Evolutionary conservation across 768 basidiomycete species (phyloP).

Genomic region (Podaxis carcinomalis): DNA sequence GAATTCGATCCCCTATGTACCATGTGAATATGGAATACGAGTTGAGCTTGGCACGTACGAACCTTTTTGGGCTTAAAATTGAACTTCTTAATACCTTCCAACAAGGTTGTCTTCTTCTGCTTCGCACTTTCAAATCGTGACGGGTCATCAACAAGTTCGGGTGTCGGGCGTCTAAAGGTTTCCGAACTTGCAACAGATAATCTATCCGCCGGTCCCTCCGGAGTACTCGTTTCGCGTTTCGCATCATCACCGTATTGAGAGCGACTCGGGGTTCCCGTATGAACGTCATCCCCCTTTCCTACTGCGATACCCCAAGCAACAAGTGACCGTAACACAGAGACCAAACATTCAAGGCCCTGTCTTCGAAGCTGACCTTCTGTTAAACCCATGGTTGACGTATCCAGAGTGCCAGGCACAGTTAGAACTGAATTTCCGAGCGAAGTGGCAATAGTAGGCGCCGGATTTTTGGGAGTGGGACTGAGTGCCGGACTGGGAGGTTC

Average conservation of each 20-base stretch:
- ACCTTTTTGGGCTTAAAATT: conserved; percentile 98
- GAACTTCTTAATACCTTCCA: conserved; percentile 96
- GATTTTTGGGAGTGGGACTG: conserved; percentile 50
- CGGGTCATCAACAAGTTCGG: conserved; percentile 86
- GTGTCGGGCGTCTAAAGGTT: conserved; percentile 61
- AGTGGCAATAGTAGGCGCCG: background rate
- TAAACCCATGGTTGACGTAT: conserved; percentile 61
- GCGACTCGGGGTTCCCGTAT: conserved; percentile 33
- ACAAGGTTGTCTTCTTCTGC: conserved; percentile 89
- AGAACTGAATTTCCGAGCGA: conserved; percentile 65
- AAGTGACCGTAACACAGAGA: conserved; percentile 81
- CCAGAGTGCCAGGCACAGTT: conserved; percentile 60
- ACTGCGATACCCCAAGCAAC: conserved; percentile 83
- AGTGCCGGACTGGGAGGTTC: conserved; percentile 63
- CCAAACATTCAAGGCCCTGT: conserved; percentile 94
- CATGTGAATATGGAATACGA: conserved; percentile 5
- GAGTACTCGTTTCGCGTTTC: conserved; percentile 44
- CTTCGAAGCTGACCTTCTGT: conserved; percentile 83
- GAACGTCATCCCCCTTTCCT: conserved; percentile 40
- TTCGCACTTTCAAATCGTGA: conserved; percentile 92
- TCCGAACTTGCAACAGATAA: conserved; percentile 51
- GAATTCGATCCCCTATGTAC: conserved; percentile 77
- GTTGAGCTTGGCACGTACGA: conserved; percentile 19
- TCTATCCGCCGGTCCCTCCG: conserved; percentile 55
- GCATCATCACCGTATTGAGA: conserved; percentile 52